Conservation (phyloP, 2,329 filamentous ascomycete genomes). For the Cordyceps javanica region DNA sequence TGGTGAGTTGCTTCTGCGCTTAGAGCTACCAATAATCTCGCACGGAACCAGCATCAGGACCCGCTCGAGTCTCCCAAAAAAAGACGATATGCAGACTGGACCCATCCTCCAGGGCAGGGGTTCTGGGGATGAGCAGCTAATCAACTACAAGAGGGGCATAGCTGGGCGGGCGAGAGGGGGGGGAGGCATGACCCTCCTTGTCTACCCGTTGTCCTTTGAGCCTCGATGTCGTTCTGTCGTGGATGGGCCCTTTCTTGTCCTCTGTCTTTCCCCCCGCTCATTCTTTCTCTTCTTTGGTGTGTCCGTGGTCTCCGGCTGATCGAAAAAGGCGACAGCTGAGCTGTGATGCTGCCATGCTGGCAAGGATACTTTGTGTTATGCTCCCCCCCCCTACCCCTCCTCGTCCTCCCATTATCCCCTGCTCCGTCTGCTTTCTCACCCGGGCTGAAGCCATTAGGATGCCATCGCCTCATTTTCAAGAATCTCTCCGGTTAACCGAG, state of each 20-base stretch:
- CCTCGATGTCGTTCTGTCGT: background rate
- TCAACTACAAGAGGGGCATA: background rate
- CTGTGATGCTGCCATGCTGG: background rate
- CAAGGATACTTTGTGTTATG: background rate
- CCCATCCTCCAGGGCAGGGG: background rate
- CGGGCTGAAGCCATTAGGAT: background rate
- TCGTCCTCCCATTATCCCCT: too few relatives aligned
- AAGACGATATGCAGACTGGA: background rate
- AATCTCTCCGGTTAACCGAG: background rate
- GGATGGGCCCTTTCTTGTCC: background rate
- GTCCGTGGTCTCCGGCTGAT: background rate
- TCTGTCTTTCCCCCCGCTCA: background rate
- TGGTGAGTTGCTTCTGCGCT: slow-evolving; percentile 1
- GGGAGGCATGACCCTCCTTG: background rate
- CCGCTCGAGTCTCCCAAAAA: slow-evolving; percentile 2
- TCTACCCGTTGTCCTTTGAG: background rate
- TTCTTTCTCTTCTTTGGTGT: background rate
- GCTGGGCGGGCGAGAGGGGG: background rate
- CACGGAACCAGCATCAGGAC: background rate
- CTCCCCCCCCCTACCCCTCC: background rate
- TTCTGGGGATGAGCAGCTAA: background rate
- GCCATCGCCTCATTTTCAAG: background rate
- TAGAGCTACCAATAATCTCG: slow-evolving; percentile 2
- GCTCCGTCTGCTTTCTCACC: too few relatives aligned
- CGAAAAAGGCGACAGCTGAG: background rate